phyloP scores from a whole-genome alignment of 257 asterid species.

The Cordia subcordata region DNA sequence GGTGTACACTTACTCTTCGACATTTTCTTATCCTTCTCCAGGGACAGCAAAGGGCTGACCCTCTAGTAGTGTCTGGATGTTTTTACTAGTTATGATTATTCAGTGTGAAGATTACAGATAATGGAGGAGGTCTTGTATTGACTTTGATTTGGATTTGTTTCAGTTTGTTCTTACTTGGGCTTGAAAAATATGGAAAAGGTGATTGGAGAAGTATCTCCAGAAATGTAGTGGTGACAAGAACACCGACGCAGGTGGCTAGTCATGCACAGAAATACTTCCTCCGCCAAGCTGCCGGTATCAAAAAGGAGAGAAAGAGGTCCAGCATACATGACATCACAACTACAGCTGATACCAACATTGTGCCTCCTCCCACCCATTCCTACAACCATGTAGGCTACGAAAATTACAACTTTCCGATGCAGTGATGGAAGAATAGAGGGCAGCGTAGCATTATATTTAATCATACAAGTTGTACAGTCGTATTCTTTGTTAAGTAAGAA shows the following conservation, averaged over 20 bases:
- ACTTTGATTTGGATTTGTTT: conserved; percentile 1
- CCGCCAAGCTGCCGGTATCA: conserved; percentile 61
- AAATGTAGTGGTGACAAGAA: conserved; percentile 78
- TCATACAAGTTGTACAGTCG: conserved; percentile 32
- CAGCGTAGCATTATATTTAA: conserved; percentile 14
- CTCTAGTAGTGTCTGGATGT: not conserved
- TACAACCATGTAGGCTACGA: conserved; percentile 38
- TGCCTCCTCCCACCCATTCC: conserved; percentile 46
- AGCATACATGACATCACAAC: conserved; percentile 91
- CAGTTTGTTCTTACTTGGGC: conserved; percentile 72
- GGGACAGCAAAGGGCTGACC: not conserved
- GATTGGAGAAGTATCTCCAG: conserved; percentile 98
- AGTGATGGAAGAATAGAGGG: conserved; percentile 28
- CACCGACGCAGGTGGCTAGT: conserved; percentile 93
- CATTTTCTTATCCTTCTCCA: conserved; percentile 4
- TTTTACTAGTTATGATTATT: too few species aligned
- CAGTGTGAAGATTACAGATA: not conserved
- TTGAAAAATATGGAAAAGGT: conserved; percentile 67
- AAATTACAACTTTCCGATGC: conserved; percentile 34
- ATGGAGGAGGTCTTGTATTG: not conserved
- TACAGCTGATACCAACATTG: conserved; percentile 33
- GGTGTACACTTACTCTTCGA: not conserved
- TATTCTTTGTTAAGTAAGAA: conserved; percentile 16
- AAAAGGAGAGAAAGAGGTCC: conserved; percentile 77
- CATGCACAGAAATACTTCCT: conserved; percentile 88